Evolutionary conservation across 2,329 filamentous ascomycete genomes (phyloP), one percentile per base, ranked within the genome.

Genomic region (Ceratocystis huliohia): DNA sequence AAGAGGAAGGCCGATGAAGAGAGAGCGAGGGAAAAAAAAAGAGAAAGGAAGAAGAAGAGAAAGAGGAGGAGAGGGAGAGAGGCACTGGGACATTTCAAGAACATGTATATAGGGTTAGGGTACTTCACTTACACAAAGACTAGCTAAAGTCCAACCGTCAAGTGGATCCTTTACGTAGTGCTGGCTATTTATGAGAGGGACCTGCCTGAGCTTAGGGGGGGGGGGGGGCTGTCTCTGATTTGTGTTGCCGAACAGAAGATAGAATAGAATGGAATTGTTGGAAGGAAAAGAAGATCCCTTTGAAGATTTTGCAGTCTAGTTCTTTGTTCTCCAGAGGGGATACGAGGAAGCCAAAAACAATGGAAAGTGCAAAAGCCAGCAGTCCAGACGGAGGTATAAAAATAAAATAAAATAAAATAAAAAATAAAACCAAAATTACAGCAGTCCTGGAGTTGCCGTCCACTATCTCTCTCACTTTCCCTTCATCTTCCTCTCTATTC

Each of bases 231-330:
- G 50, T 56, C 50, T 56, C 50, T 56, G 50, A 56, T 13, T 20
- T 56, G 7, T 56, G 22, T 57, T 28, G 25, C 25, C 30, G 53
- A 57, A 50, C 17, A 50, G 46, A 50, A 17, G 13, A 57, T 4
- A 57, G 46, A 50, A 30, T 15, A 57, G 50, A 57, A 57, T 30
- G 53, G 53, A 57, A 57, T 57, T 57, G 25, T 57, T 57, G 53
- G 10, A 28, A 57, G 53, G 20, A 57, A 5, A 50, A 57, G 17
- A 50, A 30, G 28, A 57, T 57, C 50, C 50, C 50, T 57, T 30
- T 22, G 50, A n/a, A 37, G 33, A 37, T 37, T 30, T 57, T 28
- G 7, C 7, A 7, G 46, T 37, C 10, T 48, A 20, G 17, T 17
- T 63, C 45, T 63, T 45, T 45, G 22, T 30, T 63, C 13, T 63